phyloP scores from a whole-genome alignment of 2,329 filamentous ascomycete species.

The Colletotrichum eleusines region DNA sequence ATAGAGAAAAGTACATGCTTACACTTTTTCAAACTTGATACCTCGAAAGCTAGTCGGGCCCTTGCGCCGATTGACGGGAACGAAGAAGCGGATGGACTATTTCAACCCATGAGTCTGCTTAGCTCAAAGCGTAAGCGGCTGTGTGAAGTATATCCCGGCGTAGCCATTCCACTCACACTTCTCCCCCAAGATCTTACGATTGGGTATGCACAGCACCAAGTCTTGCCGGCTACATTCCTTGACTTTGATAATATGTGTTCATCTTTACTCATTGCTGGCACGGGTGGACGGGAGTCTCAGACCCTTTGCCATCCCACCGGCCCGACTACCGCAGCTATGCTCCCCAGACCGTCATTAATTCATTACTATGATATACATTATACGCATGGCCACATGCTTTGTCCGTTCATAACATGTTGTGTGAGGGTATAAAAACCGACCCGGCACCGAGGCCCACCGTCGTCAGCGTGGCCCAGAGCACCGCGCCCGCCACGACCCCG shows the following conservation, averaged over 20 bases:
- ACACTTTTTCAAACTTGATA: not conserved
- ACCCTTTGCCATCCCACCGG: not conserved
- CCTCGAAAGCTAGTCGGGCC: not conserved
- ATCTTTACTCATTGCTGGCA: constrained; percentile 1
- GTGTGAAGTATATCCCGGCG: not conserved
- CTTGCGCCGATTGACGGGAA: not conserved
- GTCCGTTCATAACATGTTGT: constrained; percentile 28
- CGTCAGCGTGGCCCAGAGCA: constrained; percentile 46
- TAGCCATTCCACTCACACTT: not conserved
- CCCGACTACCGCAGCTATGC: not conserved
- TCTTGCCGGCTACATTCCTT: not conserved
- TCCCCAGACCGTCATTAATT: not conserved
- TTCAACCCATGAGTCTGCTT: not conserved
- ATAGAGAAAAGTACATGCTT: not conserved
- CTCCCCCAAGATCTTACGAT: not conserved
- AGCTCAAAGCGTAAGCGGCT: not conserved
- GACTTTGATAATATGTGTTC: not conserved
- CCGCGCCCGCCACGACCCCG: constrained; percentile 46
- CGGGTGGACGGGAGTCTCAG: not conserved
- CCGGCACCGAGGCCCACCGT: constrained; percentile 44
- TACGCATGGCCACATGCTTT: not conserved
- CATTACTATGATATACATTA: constrained; percentile 4
- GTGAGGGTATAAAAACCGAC: constrained; percentile 43
- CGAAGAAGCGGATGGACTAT: not conserved
- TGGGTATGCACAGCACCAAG: not conserved